Conservation (phyloP, 768 basidiomycete species). For the Crassisporium funariophilum region DNA sequence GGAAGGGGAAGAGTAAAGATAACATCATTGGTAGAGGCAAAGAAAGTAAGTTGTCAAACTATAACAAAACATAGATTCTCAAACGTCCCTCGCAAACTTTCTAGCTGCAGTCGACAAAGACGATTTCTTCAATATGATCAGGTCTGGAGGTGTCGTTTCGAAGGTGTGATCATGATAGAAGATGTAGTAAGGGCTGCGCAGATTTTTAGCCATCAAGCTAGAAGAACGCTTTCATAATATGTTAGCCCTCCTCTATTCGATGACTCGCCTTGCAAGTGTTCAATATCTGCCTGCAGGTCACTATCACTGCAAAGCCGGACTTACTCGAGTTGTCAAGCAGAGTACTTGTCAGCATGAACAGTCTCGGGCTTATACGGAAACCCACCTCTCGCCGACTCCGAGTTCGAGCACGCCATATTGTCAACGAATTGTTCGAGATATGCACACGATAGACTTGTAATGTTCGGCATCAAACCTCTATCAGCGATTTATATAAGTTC, state of each 20-base stretch:
- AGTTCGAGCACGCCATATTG: slow-evolving; percentile 27
- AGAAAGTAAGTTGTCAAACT: slow-evolving; percentile 55
- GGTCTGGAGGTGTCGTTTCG: slow-evolving; percentile 78
- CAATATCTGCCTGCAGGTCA: too few relatives aligned
- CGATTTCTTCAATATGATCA: slow-evolving; percentile 82
- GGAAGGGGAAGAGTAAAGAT: slow-evolving; percentile 56
- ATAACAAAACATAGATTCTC: background rate
- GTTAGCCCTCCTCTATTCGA: slow-evolving; percentile 6
- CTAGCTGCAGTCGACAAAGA: slow-evolving; percentile 66
- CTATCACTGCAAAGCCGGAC: too few relatives aligned
- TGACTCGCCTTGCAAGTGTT: too few relatives aligned
- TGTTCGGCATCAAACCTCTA: too few relatives aligned
- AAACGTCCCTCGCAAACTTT: slow-evolving; percentile 9
- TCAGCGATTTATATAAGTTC: too few relatives aligned
- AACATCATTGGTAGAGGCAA: slow-evolving; percentile 56
- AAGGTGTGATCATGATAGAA: slow-evolving; percentile 46
- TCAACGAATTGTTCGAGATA: slow-evolving; percentile 10
- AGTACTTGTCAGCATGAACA: too few relatives aligned
- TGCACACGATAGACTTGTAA: background rate
- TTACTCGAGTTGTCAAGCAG: too few relatives aligned
- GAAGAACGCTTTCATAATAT: slow-evolving; percentile 10
- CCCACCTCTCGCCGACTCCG: too few relatives aligned
- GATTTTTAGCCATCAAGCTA: slow-evolving; percentile 9
- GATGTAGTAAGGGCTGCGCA: slow-evolving; percentile 14
- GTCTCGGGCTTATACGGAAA: too few relatives aligned